Conservation (phyloP, 2,329 filamentous ascomycete species). For the Arthrobotrys sinensis region DNA sequence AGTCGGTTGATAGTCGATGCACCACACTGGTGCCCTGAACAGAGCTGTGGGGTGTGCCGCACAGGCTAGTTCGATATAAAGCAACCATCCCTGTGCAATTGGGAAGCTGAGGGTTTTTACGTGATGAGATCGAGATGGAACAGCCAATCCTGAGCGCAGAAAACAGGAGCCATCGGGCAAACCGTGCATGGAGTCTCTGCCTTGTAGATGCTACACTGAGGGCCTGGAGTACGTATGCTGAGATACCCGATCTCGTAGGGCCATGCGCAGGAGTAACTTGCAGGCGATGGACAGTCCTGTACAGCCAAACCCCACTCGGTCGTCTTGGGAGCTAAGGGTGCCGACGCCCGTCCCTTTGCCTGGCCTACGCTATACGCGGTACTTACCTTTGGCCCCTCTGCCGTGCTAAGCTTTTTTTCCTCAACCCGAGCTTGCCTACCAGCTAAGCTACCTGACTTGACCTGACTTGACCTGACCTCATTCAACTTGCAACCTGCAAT, state of each 20-base stretch:
- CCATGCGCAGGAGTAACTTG: slow-evolving; percentile 48
- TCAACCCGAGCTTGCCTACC: neutral
- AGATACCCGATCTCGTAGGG: slow-evolving; percentile 58
- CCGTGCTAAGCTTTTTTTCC: slow-evolving; percentile 59
- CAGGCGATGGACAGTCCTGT: slow-evolving; percentile 21
- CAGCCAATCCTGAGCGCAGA: slow-evolving; percentile 15
- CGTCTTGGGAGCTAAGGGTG: slow-evolving; percentile 31
- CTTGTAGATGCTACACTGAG: slow-evolving; percentile 1
- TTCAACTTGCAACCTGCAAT: neutral
- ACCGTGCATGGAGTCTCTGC: slow-evolving; percentile 3
- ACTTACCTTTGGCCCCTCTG: neutral
- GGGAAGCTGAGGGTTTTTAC: slow-evolving; percentile 22
- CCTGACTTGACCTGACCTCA: neutral
- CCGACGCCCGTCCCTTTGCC: slow-evolving; percentile 18
- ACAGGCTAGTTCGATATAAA: slow-evolving; percentile 9
- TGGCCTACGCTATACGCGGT: no score
- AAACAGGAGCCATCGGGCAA: slow-evolving; percentile 15
- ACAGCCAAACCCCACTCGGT: slow-evolving; percentile 21
- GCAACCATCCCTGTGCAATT: neutral
- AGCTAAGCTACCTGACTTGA: neutral
- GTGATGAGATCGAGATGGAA: slow-evolving; percentile 16
- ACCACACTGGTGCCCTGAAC: slow-evolving; percentile 14
- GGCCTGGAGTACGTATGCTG: slow-evolving; percentile 40
- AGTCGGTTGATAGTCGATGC: neutral
- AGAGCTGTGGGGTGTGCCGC: slow-evolving; percentile 48